Conservation (phyloP, 371 early-diverging fungal genomes). For the Syncephalastrum contaminatum region DNA sequence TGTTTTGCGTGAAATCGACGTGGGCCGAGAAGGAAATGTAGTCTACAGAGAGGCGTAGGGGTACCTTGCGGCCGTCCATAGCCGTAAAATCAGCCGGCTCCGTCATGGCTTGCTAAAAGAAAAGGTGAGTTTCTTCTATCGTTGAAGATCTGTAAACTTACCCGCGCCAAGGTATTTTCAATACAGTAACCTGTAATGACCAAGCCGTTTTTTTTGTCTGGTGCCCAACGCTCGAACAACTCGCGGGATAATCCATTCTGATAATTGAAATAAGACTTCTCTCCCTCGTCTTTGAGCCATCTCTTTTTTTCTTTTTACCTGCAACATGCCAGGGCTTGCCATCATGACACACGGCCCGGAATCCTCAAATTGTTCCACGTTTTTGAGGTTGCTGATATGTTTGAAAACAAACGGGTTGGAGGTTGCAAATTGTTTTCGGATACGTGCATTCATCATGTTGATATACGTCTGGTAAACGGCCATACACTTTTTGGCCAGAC, state of each 20-base stretch:
- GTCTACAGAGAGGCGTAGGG: conserved; percentile 90
- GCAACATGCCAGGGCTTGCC: conserved; percentile 99
- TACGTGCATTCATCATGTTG: conserved; percentile 99
- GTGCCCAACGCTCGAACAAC: conserved; percentile 98
- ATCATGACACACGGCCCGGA: conserved; percentile 99
- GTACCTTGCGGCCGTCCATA: conserved; percentile 86
- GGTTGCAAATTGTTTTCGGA: conserved; percentile 89
- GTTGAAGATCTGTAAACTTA: conserved; percentile 28
- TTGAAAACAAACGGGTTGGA: conserved; percentile 99
- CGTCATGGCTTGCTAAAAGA: conserved; percentile 76
- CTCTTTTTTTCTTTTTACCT: conserved; percentile 45
- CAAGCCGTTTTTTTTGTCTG: conserved; percentile 93
- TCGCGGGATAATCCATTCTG: conserved; percentile 97
- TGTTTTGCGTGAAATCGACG: conserved; percentile 99
- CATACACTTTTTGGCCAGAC: conserved; percentile 98
- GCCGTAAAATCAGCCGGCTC: conserved; percentile 94
- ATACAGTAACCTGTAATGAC: conserved; percentile 99
- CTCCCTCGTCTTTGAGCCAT: neutral
- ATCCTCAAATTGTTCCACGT: conserved; percentile 96
- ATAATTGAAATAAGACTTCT: too few relatives aligned
- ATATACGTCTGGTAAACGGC: conserved; percentile 99
- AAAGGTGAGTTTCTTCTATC: neutral
- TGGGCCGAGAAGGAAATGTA: conserved; percentile 99
- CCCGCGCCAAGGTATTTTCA: conserved; percentile 98
- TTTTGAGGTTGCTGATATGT: conserved; percentile 93